Evolutionary conservation across 495 filamentous ascomycete genomes (phyloP).

Genomic region (Penicillium cataractarum): DNA sequence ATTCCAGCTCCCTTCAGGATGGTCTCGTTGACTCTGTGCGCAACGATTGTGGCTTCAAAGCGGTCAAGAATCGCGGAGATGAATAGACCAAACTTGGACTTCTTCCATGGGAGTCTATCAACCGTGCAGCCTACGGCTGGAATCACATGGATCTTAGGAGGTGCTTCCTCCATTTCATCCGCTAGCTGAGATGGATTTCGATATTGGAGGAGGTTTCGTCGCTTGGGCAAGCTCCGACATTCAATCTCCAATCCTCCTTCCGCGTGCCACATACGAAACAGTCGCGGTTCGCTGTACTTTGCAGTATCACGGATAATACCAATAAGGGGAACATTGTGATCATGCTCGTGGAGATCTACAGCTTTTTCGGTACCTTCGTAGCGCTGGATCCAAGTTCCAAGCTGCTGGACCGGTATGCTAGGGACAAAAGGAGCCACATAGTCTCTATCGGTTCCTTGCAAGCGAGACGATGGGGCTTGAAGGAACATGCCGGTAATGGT

Average conservation of each 20-base stretch:
- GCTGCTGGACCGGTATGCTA: conserved; percentile 17
- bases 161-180: conserved; percentile 17
- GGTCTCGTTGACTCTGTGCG: conserved; percentile 61
- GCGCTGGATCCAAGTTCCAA: conserved; percentile 29
- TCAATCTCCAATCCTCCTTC: conserved; percentile 29
- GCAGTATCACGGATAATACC: conserved; percentile 39
- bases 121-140: conserved; percentile 39
- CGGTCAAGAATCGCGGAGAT: conserved; percentile 75
- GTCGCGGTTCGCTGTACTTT: conserved; percentile 32
- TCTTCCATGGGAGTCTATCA: conserved; percentile 61
- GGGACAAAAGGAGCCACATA: conserved; percentile 49
- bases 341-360: conserved; percentile 26
- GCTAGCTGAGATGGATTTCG: conserved; percentile 13
- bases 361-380: conserved; percentile 31
- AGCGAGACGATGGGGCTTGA: conserved; percentile 51
- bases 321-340: neutral
- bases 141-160: conserved; percentile 26
- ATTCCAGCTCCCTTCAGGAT: conserved; percentile 61
- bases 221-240: conserved; percentile 32
- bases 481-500: conserved; percentile 55
- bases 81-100: conserved; percentile 68
- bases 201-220: conserved; percentile 39
- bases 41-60: conserved; percentile 67
- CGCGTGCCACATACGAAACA: conserved; percentile 36
- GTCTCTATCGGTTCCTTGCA: conserved; percentile 34